Conservation (phyloP, 441 rosid genomes). For the Lepidium campestre region DNA sequence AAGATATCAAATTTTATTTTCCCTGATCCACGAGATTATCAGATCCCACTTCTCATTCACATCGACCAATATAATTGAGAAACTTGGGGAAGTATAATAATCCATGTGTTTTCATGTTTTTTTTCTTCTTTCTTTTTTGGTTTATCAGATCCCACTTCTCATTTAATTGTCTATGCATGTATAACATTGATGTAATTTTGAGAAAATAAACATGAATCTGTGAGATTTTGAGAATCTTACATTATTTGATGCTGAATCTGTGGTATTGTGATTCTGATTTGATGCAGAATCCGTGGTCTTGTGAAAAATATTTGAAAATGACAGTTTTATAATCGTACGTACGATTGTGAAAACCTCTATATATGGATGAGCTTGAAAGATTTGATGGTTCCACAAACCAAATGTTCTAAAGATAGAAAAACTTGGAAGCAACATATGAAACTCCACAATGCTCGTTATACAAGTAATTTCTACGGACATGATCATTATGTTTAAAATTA, state of each 20-base stretch:
- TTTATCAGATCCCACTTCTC: no score
- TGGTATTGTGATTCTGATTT: no score
- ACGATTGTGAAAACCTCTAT: neutral
- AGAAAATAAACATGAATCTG: neutral
- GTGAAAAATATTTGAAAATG: neutral
- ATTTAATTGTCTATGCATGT: neutral
- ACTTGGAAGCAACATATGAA: neutral
- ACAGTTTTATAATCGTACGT: neutral
- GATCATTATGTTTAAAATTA: neutral
- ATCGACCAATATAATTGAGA: neutral
- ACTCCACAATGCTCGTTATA: conserved; percentile 11
- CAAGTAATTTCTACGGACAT: conserved; percentile 13
- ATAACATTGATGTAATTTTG: neutral
- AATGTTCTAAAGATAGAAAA: conserved; percentile 17
- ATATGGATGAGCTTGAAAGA: neutral
- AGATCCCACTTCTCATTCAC: conserved; percentile 4
- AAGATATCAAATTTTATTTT: neutral
- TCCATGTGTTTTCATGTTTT: neutral
- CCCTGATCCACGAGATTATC: neutral
- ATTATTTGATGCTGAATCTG: no score
- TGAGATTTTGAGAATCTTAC: neutral
- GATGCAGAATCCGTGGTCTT: no score
- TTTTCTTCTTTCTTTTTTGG: neutral
- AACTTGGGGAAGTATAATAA: neutral
- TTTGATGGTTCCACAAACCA: neutral